Conservation (phyloP, 805 yeast species). For the Candida ipomoeae region DNA sequence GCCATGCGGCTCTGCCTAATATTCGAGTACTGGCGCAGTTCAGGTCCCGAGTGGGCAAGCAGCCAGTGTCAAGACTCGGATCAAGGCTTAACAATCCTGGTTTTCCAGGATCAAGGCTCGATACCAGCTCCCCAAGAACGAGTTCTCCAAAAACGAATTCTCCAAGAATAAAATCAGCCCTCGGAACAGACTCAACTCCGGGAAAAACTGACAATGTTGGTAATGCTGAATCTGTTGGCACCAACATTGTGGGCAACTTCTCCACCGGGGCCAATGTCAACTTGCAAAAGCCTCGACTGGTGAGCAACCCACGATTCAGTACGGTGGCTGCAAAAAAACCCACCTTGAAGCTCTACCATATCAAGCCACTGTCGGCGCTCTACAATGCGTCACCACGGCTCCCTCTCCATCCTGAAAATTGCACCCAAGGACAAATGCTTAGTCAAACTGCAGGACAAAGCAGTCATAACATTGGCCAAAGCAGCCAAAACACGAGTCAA, state of each 20-base stretch:
- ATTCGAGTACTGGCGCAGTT: conserved; percentile 8
- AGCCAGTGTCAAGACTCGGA: not conserved
- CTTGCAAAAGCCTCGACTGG: conserved; percentile 10
- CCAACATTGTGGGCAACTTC: not conserved
- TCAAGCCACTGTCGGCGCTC: conserved; percentile 33
- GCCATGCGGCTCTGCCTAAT: conserved; percentile 13
- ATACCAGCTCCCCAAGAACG: no score
- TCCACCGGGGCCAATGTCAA: conserved; percentile 15
- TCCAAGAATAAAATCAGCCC: no score
- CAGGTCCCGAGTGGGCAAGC: not conserved
- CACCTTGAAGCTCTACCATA: conserved; percentile 33
- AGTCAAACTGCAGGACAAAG: no score
- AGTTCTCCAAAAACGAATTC: no score
- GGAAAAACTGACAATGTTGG: no score
- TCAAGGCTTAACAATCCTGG: no score
- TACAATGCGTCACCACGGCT: conserved; percentile 18
- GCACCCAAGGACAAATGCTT: no score
- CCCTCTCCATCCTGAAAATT: conserved; percentile 7
- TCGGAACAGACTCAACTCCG: no score
- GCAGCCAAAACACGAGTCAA: no score
- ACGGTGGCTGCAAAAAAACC: conserved; percentile 20
- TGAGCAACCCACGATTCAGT: conserved; percentile 10
- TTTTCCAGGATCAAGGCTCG: no score
- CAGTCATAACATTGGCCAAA: no score
- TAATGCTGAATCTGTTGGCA: not conserved